phyloP scores from a whole-genome alignment of 345 rosid genomes.

The Angophora floribunda region DNA sequence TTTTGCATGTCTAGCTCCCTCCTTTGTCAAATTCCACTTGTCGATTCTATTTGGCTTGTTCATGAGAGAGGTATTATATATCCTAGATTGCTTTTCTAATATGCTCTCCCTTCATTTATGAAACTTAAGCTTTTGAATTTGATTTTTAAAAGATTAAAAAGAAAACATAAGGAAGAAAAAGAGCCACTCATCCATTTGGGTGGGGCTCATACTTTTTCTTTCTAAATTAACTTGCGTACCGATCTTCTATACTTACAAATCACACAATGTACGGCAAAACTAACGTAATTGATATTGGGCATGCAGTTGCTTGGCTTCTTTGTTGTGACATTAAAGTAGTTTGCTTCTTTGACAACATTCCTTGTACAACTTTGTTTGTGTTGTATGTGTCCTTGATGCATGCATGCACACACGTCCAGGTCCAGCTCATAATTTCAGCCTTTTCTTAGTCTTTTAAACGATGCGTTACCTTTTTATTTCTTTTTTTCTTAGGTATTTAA shows the following conservation, averaged over 20 bases:
- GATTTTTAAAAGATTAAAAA: neutral
- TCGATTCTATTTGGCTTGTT: no score
- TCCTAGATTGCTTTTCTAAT: neutral
- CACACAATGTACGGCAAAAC: neutral
- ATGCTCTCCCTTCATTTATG: no score
- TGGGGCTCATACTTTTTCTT: neutral
- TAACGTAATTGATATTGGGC: neutral
- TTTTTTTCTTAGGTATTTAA: neutral
- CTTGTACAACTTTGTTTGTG: neutral
- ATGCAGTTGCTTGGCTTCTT: neutral
- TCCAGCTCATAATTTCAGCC: neutral
- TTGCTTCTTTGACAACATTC: neutral
- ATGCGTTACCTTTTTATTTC: neutral
- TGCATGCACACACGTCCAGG: neutral
- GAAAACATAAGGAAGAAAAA: neutral
- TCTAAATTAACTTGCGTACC: neutral
- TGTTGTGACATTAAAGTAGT: neutral
- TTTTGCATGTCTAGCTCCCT: accelerated
- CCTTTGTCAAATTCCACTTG: neutral
- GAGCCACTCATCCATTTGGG: neutral
- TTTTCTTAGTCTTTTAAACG: neutral
- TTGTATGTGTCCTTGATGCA: neutral
- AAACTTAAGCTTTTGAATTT: no score
- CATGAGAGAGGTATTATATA: neutral
- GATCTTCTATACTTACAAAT: neutral